A percentile compares a stretch with the other conserved stretches of the same genome.
These are phyloP conservation scores for Fusarium camptoceras DNA, from an alignment of 2,329 filamentous ascomycete genomes.

Conservation along the genomic window DNA sequence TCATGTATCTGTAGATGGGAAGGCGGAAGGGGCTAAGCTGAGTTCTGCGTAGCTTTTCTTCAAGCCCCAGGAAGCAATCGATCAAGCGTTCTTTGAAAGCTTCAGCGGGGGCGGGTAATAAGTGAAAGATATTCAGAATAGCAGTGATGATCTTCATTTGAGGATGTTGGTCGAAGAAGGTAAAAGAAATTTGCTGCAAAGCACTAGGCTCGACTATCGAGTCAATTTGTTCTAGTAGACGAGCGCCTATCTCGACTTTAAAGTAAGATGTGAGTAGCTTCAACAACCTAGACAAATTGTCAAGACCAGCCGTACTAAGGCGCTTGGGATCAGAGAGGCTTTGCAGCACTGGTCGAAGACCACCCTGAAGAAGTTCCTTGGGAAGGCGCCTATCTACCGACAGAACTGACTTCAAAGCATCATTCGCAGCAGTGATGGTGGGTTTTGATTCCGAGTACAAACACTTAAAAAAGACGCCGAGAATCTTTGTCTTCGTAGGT, in stretches of 20 bases:
- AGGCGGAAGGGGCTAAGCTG: slow-evolving; percentile 91
- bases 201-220: slow-evolving; percentile 83
- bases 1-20: slow-evolving; percentile 92
- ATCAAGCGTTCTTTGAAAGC: slow-evolving; percentile 92
- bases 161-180: slow-evolving; percentile 89
- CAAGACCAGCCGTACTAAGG: slow-evolving; percentile 86
- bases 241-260: slow-evolving; percentile 95
- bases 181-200: slow-evolving; percentile 92
- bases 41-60: slow-evolving; percentile 85
- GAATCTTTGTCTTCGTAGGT: slow-evolving; percentile 75
- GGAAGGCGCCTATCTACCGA: slow-evolving; percentile 91
- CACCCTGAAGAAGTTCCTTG: slow-evolving; percentile 94
- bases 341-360: slow-evolving; percentile 92
- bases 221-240: slow-evolving; percentile 94
- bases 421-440: slow-evolving; percentile 93
- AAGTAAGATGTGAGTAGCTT: slow-evolving; percentile 98
- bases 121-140: slow-evolving; percentile 95
- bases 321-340: slow-evolving; percentile 95
- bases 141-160: slow-evolving; percentile 96
- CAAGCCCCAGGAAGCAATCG: slow-evolving; percentile 88
- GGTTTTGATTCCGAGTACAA: slow-evolving; percentile 92
- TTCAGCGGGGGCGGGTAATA: slow-evolving; percentile 90
- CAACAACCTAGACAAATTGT: slow-evolving; percentile 88
- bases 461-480: slow-evolving; percentile 97
- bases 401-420: slow-evolving; percentile 87